A percentile compares a stretch with the other conserved stretches of the same genome.
phyloP scores from a whole-genome alignment of 257 asterid genomes.

The Ehretia macrophylla region DNA sequence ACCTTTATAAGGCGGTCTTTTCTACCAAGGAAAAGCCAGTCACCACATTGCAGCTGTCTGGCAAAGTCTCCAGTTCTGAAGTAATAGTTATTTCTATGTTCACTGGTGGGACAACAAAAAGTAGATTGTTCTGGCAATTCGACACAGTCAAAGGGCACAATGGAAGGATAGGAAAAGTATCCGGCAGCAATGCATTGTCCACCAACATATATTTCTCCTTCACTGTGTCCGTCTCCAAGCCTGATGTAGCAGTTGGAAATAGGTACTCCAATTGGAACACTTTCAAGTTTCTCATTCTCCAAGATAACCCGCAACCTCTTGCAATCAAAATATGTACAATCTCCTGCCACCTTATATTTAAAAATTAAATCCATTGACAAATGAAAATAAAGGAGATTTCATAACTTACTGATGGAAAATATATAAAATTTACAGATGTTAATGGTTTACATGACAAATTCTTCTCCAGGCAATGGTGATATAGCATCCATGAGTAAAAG shows the following conservation, averaged over 20 bases:
- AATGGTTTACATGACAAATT: too few relatives aligned
- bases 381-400: constrained; percentile 7
- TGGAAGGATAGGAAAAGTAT: constrained; percentile 59
- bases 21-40: constrained; percentile 74
- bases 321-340: constrained; percentile 95
- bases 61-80: constrained; percentile 89
- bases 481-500: too few relatives aligned
- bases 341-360: constrained; percentile 74
- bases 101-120: constrained; percentile 6
- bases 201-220: constrained; percentile 78
- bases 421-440: too few relatives aligned
- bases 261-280: constrained; percentile 79
- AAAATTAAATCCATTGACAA: background rate
- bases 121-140: constrained; percentile 24
- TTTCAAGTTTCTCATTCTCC: constrained; percentile 47
- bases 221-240: constrained; percentile 53
- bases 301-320: constrained; percentile 53
- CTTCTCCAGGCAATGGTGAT: too few relatives aligned
- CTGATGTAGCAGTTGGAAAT: constrained; percentile 61
- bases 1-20: constrained; percentile 78
- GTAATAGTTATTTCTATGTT: constrained; percentile 29
- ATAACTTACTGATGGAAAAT: background rate
- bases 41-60: constrained; percentile 74
- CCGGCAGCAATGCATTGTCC: constrained; percentile 84
- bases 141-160: constrained; percentile 41